Evolutionary conservation across 148 eudicot genomes (phyloP), one percentile per base, ranked within the genome.

Genomic region (Simmondsia chinensis): DNA sequence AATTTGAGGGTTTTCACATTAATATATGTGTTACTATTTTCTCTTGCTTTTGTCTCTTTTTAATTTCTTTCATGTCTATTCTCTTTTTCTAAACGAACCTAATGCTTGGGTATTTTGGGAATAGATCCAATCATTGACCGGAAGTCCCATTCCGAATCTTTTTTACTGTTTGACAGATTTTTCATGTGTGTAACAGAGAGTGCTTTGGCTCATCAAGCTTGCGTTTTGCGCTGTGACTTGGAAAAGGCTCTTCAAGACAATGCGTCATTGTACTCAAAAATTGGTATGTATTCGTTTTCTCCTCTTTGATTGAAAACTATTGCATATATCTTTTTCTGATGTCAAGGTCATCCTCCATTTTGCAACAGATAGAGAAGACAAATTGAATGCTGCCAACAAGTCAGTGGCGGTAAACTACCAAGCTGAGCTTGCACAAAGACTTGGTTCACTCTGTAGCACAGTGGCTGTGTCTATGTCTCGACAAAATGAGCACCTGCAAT

Each of bases 161-260:
- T n/a, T n/a, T n/a, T n/a, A n/a, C n/a, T n/a, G n/a, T n/a, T n/a
- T n/a, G n/a, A 26, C 4, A 9, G 1, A 33, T 25, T 34, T 50
- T 9, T n/a, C 6, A 28, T 44, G 14, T 24, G 37, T 37, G 55
- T 19, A 41, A 54, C 71, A 87, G 96, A 87, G 68, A 68, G 72
- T 63, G 94, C 88, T 33, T 64, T 87, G 64, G 76, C 96, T 41
- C 67, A 74, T 45, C 82, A 77, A 58, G 96, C 96, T 46, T 79
- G 88, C 35, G 66, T 50, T 9, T 59, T 87, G 43, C 78, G 78
- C 4, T 74, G 82, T 26, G 88, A 83, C 48, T 53, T 87, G 71
- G 96, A 87, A 61, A 87, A 74, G 67, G 67, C 96, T 40, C 78
- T 76, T 34, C 61, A 80, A 52, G 80, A 87, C 50, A 85, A 76